Evolutionary conservation across 208 protist species (phyloP).

Genomic region (Acanthamoeba sp.): DNA sequence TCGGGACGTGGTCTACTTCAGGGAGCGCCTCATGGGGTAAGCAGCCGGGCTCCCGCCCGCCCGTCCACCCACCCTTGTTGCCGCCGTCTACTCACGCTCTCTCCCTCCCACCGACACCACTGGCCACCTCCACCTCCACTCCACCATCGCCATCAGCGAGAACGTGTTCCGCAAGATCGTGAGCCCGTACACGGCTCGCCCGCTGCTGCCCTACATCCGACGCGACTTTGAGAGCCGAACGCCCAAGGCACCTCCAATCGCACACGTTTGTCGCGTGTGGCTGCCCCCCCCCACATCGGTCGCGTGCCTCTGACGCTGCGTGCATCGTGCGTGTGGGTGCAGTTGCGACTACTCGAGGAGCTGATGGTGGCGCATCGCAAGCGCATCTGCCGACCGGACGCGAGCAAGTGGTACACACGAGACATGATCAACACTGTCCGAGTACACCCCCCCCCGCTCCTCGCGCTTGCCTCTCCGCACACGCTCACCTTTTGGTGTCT

Average conservation of each 20-base stretch:
- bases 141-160: not conserved
- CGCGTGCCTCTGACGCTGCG: not conserved
- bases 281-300: too few species aligned
- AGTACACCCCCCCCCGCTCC: not conserved
- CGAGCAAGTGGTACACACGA: not conserved
- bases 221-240: conserved; percentile 42
- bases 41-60: too few species aligned
- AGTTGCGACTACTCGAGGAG: not conserved
- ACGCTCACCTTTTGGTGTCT: not conserved
- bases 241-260: not conserved
- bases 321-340: not conserved
- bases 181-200: conserved; percentile 23
- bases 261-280: not conserved
- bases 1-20: not conserved
- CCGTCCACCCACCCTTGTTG: too few species aligned
- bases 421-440: conserved; percentile 36
- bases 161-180: conserved; percentile 21
- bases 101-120: not conserved
- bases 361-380: conserved; percentile 10
- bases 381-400: not conserved
- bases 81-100: not conserved
- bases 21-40: conserved; percentile 10
- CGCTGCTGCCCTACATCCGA: conserved; percentile 43
- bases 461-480: too few species aligned
- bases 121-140: not conserved